A percentile compares a stretch with the other conserved stretches of the same genome.
Evolutionary conservation across 805 yeast species (phyloP).

Genomic region (Saturnispora besseyi): DNA sequence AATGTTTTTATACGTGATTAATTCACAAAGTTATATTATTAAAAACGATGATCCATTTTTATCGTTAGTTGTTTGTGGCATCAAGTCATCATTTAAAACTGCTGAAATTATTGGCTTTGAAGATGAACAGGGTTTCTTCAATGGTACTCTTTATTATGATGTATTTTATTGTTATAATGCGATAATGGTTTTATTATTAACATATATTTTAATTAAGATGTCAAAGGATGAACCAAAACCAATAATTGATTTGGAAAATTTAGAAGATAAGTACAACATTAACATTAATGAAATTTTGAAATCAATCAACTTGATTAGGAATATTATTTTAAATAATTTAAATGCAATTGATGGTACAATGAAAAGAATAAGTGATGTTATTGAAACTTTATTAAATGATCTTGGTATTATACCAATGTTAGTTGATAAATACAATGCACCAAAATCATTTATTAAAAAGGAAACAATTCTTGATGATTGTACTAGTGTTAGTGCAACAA

Average conservation of each 20-base stretch:
- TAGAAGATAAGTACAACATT: slow-evolving; percentile 23
- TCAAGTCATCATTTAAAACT: slow-evolving; percentile 32
- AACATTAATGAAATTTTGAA: slow-evolving; percentile 22
- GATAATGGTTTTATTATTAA: slow-evolving; percentile 32
- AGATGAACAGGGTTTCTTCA: slow-evolving; percentile 30
- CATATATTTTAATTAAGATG: slow-evolving; percentile 30
- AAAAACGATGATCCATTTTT: slow-evolving; percentile 36
- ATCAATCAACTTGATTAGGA: slow-evolving; percentile 29
- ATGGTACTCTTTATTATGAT: slow-evolving; percentile 39
- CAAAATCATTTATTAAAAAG: slow-evolving; percentile 16
- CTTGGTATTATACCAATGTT: slow-evolving; percentile 30
- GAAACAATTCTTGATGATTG: slow-evolving; percentile 23
- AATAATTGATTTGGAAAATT: slow-evolving; percentile 23
- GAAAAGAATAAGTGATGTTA: slow-evolving; percentile 34
- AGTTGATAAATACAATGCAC: slow-evolving; percentile 23
- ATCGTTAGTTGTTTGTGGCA: slow-evolving; percentile 32
- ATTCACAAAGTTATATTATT: slow-evolving; percentile 28
- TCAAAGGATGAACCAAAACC: slow-evolving; percentile 15
- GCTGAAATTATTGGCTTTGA: slow-evolving; percentile 31
- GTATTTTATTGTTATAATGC: slow-evolving; percentile 37
- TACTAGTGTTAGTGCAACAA: slow-evolving; percentile 27
- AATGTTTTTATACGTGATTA: slow-evolving; percentile 32
- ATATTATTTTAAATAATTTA: slow-evolving; percentile 25
- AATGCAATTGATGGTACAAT: slow-evolving; percentile 34
- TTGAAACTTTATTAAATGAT: slow-evolving; percentile 34